Evolutionary conservation across 805 yeast genomes (phyloP), one percentile per base, ranked within the genome.

Genomic region (Kodamaea jinghongensis): DNA sequence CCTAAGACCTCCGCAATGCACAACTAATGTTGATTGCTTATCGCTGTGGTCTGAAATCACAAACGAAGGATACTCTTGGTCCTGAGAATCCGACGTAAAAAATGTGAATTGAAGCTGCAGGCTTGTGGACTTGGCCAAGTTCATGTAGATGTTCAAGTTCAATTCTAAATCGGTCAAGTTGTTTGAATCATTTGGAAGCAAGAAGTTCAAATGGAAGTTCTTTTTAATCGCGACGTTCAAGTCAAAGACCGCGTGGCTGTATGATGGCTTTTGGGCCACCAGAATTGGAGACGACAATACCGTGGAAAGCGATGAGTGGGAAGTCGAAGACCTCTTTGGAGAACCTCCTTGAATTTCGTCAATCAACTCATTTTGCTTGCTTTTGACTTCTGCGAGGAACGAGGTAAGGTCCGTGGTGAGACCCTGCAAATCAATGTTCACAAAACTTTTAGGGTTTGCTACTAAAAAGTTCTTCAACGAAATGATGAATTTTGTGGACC

Each of bases 391-490:
- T n/a, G 28, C 33, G 25, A 48, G 34, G 20, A 78, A 41, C 76
- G 63, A 41, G 73, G 86, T 73, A 42, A 83, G 64, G 47, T 79
- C 84, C 12, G 77, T 51, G n/a, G 86, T 80, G 28, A 79, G 68
- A 10, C 76, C 75, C 11, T 81, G 71, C 27, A 86, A 63, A 53
- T 82, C 83, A 15, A 79, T 62, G 47, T 78, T 70, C 17, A 78
- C 71, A 50, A 86, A 86, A 0, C 87, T 78, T 20, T 71, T 68
- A 0, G 71, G 70, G 42, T 76, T 72, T 6, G 62, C 54, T 29
- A 71, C 58, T 20, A 75, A 54, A 17, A 54, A 53, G 26, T 54
- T 50, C 39, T 65, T 68, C 28, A 69, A 45, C 11, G 55, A 52
- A 11, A 50, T 28, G 3, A 65, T 48, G 36, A 69, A 58, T 20